Conservation (phyloP, 2,329 filamentous ascomycete genomes). For the Sporothrix curviconia region DNA sequence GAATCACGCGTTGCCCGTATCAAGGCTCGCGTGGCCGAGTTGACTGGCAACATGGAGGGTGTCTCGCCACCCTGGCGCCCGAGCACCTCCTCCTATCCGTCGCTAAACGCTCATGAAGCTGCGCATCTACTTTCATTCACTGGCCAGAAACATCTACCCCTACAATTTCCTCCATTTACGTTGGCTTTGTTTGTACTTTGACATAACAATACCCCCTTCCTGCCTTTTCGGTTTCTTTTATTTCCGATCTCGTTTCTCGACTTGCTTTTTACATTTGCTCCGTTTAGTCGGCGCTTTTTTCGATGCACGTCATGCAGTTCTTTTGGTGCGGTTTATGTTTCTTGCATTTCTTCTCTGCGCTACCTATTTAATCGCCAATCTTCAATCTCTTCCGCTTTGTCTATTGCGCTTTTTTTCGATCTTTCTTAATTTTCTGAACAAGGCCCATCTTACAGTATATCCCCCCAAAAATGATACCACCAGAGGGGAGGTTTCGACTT, state of each 20-base stretch:
- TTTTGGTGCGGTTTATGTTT: not conserved
- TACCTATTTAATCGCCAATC: not conserved
- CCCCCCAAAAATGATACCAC: conserved; percentile 13
- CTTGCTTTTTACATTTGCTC: too few species aligned
- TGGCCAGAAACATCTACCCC: too few species aligned
- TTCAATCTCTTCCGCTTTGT: not conserved
- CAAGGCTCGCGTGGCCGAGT: conserved; percentile 90
- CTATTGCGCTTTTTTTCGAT: not conserved
- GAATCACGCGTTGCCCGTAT: conserved; percentile 95
- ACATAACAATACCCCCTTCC: too few species aligned
- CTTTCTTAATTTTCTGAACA: not conserved
- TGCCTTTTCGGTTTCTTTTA: not conserved
- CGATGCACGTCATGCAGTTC: too few species aligned
- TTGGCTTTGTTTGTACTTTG: too few species aligned
- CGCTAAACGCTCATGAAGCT: not conserved
- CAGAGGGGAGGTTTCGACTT: conserved; percentile 5
- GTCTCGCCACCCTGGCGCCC: conserved; percentile 33
- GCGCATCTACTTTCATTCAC: not conserved
- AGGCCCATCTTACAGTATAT: conserved; percentile 5
- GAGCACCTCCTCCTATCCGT: conserved; percentile 27
- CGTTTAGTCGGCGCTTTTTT: too few species aligned
- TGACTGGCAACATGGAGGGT: conserved; percentile 78
- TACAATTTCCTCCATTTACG: too few species aligned
- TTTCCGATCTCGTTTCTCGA: not conserved
- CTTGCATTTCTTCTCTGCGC: not conserved